Percentiles rank a stretch among this genome's conserved stretches.
phyloP scores from a whole-genome alignment of 306 rosid genomes.

The Cicer cuneatum region DNA sequence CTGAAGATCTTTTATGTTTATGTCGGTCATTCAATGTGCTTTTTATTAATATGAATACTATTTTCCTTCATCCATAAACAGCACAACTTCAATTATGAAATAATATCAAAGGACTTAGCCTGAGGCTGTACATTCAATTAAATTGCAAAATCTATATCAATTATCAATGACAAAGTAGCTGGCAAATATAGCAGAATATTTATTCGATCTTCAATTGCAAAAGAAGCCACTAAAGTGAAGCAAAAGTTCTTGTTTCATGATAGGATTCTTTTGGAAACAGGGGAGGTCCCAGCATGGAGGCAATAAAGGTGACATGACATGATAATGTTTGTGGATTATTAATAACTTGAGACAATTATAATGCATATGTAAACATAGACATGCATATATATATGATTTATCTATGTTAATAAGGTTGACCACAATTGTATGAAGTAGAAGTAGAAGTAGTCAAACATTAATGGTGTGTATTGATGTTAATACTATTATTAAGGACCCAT shows the following conservation, averaged over 20 bases:
- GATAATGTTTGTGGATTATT: slow-evolving; percentile 51
- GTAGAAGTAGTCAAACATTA: slow-evolving; percentile 19
- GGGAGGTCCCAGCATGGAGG: slow-evolving; percentile 60
- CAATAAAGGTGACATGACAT: slow-evolving; percentile 53
- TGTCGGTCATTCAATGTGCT: slow-evolving; percentile 15
- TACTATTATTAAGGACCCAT: slow-evolving; percentile 46
- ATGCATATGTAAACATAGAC: slow-evolving; percentile 45
- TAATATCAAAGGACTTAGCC: slow-evolving; percentile 3
- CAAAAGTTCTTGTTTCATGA: slow-evolving; percentile 48
- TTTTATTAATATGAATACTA: slow-evolving; percentile 9
- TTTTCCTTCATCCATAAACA: slow-evolving; percentile 31
- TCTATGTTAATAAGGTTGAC: slow-evolving; percentile 55
- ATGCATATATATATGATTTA: neutral
- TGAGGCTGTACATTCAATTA: slow-evolving; percentile 5
- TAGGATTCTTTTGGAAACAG: slow-evolving; percentile 51
- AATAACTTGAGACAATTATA: slow-evolving; percentile 47
- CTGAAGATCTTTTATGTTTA: slow-evolving; percentile 15
- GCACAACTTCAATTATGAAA: slow-evolving; percentile 12
- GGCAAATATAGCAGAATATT: slow-evolving; percentile 41
- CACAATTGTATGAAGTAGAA: slow-evolving; percentile 29
- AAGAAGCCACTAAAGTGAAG: slow-evolving; percentile 53
- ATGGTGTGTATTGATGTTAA: slow-evolving; percentile 32
- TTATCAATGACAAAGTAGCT: slow-evolving; percentile 26
- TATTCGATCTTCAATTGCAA: slow-evolving; percentile 50
- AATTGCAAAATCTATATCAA: slow-evolving; percentile 34